Percentiles rank a stretch among this genome's conserved stretches.
Evolutionary conservation across 345 rosid species (phyloP).

Genomic region (Melaleuca quinquenervia): DNA sequence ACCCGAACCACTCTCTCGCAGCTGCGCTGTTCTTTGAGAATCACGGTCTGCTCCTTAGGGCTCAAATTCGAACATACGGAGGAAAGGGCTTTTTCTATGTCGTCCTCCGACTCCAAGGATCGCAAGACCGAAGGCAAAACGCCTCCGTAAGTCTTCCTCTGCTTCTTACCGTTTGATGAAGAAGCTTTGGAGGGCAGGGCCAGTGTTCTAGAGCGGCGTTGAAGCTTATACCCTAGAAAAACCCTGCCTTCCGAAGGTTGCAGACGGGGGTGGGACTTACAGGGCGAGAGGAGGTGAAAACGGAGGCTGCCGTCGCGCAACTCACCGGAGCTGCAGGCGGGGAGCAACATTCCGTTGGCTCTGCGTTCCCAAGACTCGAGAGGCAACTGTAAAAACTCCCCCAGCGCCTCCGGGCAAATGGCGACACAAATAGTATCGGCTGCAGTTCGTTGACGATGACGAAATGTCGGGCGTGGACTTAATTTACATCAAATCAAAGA

Average conservation of each 20-base stretch:
- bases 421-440: not conserved
- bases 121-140: conserved; percentile 51
- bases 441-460: not conserved
- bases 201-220: conserved; percentile 28
- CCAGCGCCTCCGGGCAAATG: not conserved
- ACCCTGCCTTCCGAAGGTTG: not conserved
- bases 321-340: conserved; percentile 19
- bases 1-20: conserved; percentile 52
- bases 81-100: conserved; percentile 44
- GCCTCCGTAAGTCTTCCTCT: conserved; percentile 41
- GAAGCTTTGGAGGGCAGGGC: conserved; percentile 22
- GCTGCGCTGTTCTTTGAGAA: conserved; percentile 59
- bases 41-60: conserved; percentile 74
- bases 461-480: not conserved
- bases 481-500: no score
- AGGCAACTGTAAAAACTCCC: not conserved
- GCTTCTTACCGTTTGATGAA: conserved; percentile 22
- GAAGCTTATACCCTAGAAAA: conserved; percentile 38
- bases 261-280: conserved; percentile 16
- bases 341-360: conserved; percentile 24
- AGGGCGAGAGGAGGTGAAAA: conserved; percentile 4
- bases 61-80: conserved; percentile 39
- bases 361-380: not conserved
- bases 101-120: conserved; percentile 42
- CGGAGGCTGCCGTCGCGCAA: conserved; percentile 19